A percentile compares a stretch with the other conserved stretches of the same genome.
Conservation (phyloP, 164 flowering plant genomes). For the Macadamia tetraphylla region DNA sequence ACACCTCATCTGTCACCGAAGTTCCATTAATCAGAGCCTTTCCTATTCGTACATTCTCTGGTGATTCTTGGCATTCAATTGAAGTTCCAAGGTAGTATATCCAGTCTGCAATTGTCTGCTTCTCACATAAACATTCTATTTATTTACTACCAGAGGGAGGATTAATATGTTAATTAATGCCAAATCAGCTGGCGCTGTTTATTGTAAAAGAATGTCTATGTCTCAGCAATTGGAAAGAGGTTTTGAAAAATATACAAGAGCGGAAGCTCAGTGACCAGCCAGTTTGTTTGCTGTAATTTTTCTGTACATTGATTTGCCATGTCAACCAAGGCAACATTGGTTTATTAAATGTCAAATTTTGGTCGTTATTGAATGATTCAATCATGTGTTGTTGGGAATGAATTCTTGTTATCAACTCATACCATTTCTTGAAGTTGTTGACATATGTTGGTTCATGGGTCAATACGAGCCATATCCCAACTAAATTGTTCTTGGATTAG, state of each 20-base stretch:
- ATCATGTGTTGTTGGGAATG: neutral
- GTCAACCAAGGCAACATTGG: slow-evolving; percentile 1
- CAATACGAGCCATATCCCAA: too few species aligned
- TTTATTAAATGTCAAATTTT: neutral
- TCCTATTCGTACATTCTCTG: slow-evolving; percentile 5
- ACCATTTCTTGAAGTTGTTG: too few species aligned
- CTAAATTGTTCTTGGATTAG: too few species aligned
- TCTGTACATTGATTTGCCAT: slow-evolving; percentile 7
- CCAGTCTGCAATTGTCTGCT: slow-evolving; percentile 5
- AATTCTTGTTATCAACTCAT: too few species aligned
- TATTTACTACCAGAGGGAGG: slow-evolving; percentile 3
- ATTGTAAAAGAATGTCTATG: slow-evolving; percentile 1
- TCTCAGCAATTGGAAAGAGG: slow-evolving; percentile 2
- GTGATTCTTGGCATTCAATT: neutral
- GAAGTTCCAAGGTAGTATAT: slow-evolving; percentile 10
- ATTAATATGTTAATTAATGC: slow-evolving; percentile 2
- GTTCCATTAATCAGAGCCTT: slow-evolving; percentile 5
- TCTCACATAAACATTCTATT: neutral
- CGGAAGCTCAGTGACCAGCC: neutral
- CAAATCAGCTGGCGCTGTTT: neutral
- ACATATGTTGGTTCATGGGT: too few species aligned
- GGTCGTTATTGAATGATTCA: neutral
- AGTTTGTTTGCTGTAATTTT: slow-evolving; percentile 7
- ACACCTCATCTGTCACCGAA: neutral
- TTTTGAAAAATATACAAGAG: neutral